Percentiles rank a stretch among this genome's conserved stretches.
phyloP scores from a whole-genome alignment of 208 protist species.

The Naegleria fowleri region DNA sequence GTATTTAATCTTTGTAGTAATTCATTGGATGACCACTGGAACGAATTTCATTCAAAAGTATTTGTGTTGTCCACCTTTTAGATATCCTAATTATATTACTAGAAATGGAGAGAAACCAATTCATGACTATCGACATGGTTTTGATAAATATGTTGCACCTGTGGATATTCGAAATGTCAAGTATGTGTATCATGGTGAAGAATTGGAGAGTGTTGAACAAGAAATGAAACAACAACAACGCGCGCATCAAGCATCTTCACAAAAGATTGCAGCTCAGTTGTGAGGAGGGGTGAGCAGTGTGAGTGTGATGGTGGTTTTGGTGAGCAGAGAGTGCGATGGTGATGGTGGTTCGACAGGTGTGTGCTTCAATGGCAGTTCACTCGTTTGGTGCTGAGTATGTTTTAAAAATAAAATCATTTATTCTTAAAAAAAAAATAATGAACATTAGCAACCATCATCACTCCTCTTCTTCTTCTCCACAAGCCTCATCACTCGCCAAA shows the following conservation, averaged over 20 bases:
- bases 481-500: not conserved
- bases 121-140: not conserved
- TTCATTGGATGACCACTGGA: not conserved
- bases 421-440: too few species aligned
- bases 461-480: too few species aligned
- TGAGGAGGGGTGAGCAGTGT: too few species aligned
- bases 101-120: not conserved
- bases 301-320: too few species aligned
- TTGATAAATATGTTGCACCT: not conserved
- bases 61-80: not conserved
- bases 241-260: too few species aligned
- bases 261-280: too few species aligned
- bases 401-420: too few species aligned
- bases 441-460: too few species aligned
- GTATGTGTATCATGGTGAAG: not conserved
- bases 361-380: too few species aligned
- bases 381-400: too few species aligned
- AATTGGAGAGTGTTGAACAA: not conserved
- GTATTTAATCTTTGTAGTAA: not conserved
- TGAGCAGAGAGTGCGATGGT: too few species aligned
- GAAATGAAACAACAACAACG: not conserved
- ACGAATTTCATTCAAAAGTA: not conserved
- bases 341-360: too few species aligned
- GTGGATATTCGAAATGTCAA: not conserved
- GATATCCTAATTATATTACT: not conserved